Base-by-base conservation (phyloP, 208 protist genomes). In the Wallacemonas sp. region DNA sequence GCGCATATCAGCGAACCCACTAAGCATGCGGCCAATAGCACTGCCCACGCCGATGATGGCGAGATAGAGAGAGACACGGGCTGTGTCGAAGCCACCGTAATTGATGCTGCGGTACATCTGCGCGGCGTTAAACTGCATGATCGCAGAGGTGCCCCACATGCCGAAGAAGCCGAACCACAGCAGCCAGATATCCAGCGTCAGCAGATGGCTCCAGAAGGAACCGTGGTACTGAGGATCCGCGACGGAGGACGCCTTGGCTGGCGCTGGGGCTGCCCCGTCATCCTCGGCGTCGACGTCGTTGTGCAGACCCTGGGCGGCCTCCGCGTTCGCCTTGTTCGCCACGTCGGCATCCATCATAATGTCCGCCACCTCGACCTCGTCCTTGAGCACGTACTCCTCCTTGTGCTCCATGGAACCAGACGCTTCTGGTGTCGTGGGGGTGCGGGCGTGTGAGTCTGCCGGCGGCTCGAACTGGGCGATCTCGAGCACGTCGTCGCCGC, bases 41-140 rank as follows among this genome's bases (percentile, higher is more conserved):
- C 84, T 90, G 32, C 81, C 87, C 0, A 94, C 81, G 48, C 80
- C 74, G 32, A 91, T 90, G 24, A 91, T 72, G 6, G 84, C 68
- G 17, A 89, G 61, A 61, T 87, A 91, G 29, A 94, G 78, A 14
- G 84, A 71, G 23, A 81, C 54, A 0, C 61, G 64, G 2, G 65
- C 57, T 27, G 70, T 61, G 21, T 83, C 60, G 43, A 74, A 80
- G 12, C 24, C 62, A 44, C 80, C 82, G 38, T 80, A 61, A 70
- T 81, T 89, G 24, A 68, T 83, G 26, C 80, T 88, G 58, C 72
- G 73, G 61, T 91, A 94, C 38, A 94, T 82, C 65, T 91, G 84
- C 11, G 84, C 80, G 2, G 84, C 78, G 66, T 94, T 94, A 70
- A 86, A 80, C 46, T 81, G 61, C 72, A 94, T 88, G 44, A 94